Percentiles rank a stretch among this genome's conserved stretches.
phyloP scores from a whole-genome alignment of 768 basidiomycete genomes.

The Rhodotorula graminis region DNA sequence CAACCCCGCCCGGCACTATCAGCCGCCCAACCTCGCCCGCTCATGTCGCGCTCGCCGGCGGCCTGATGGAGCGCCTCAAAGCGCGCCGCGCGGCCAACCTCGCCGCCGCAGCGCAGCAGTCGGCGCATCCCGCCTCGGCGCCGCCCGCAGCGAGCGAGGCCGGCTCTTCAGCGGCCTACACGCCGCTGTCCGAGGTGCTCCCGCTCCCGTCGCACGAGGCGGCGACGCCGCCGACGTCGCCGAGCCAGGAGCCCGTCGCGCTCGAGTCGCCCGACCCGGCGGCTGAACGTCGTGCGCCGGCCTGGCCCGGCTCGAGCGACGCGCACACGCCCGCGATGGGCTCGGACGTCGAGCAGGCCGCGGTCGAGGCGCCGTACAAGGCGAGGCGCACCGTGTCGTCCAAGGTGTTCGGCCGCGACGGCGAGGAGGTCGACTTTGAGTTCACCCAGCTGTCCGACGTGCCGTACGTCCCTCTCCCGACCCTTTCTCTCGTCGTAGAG shows the following conservation, averaged over 20 bases:
- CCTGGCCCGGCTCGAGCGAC: neutral
- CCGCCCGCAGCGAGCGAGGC: neutral
- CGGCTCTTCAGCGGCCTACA: neutral
- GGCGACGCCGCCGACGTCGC: neutral
- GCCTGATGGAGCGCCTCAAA: slow-evolving; percentile 22
- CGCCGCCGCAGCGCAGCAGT: neutral
- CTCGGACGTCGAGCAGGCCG: neutral
- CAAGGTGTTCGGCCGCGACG: slow-evolving; percentile 20
- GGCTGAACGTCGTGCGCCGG: neutral
- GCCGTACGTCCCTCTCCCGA: neutral
- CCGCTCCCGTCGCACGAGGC: neutral
- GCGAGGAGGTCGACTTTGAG: slow-evolving; percentile 24
- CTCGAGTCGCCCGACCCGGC: neutral
- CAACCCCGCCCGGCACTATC: neutral
- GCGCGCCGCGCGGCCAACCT: slow-evolving; percentile 16
- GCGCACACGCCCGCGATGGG: no score
- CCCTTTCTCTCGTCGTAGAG: rapidly evolving
- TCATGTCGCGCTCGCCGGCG: slow-evolving; percentile 9
- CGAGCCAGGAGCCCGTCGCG: neutral
- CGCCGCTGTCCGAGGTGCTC: neutral
- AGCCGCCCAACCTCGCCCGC: neutral
- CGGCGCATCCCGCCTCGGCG: neutral
- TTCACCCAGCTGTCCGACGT: slow-evolving; percentile 27
- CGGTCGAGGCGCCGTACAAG: neutral
- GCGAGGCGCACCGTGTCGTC: slow-evolving; percentile 2